Conservation (phyloP, 2,329 filamentous ascomycete genomes). For the Pyrenochaeta sp. region DNA sequence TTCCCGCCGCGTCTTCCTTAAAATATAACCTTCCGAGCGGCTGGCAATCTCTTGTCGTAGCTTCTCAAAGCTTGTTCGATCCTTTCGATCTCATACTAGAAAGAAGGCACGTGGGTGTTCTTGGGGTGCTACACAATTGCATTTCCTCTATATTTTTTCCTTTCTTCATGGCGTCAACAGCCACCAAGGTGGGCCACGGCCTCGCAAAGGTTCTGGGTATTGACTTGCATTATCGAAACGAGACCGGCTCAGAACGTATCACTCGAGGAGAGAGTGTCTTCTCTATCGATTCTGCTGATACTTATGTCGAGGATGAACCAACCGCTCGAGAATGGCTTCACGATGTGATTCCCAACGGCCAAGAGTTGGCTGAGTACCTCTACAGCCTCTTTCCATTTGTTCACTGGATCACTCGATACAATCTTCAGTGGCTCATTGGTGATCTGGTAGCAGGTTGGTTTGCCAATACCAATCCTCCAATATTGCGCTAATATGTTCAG, state of each 20-base stretch:
- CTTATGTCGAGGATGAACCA: slow-evolving; percentile 83
- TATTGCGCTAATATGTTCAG: slow-evolving; percentile 46
- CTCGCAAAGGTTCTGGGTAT: slow-evolving; percentile 85
- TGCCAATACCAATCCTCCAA: background rate
- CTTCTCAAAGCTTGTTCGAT: slow-evolving; percentile 35
- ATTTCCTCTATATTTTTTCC: slow-evolving; percentile 4
- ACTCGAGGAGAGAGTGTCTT: slow-evolving; percentile 82
- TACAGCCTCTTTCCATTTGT: slow-evolving; percentile 84
- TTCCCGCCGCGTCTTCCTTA: slow-evolving; percentile 11
- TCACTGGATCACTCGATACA: slow-evolving; percentile 90
- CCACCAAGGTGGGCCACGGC: slow-evolving; percentile 71
- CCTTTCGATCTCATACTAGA: slow-evolving; percentile 25
- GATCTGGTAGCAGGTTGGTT: slow-evolving; percentile 84
- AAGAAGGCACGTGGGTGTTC: slow-evolving; percentile 20
- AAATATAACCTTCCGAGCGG: slow-evolving; percentile 40
- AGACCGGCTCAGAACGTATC: slow-evolving; percentile 66
- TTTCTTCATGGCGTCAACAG: slow-evolving; percentile 36
- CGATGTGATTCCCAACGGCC: slow-evolving; percentile 67
- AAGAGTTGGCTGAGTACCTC: slow-evolving; percentile 68
- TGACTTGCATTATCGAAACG: slow-evolving; percentile 75
- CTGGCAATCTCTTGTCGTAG: slow-evolving; percentile 30
- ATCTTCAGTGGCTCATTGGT: slow-evolving; percentile 85
- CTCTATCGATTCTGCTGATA: slow-evolving; percentile 75
- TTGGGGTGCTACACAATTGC: slow-evolving; percentile 15
- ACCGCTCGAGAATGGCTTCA: slow-evolving; percentile 76